Percentiles rank a stretch among this genome's conserved stretches.
Conservation (phyloP, 139 green algal genomes). For the Eudorina sp. region DNA sequence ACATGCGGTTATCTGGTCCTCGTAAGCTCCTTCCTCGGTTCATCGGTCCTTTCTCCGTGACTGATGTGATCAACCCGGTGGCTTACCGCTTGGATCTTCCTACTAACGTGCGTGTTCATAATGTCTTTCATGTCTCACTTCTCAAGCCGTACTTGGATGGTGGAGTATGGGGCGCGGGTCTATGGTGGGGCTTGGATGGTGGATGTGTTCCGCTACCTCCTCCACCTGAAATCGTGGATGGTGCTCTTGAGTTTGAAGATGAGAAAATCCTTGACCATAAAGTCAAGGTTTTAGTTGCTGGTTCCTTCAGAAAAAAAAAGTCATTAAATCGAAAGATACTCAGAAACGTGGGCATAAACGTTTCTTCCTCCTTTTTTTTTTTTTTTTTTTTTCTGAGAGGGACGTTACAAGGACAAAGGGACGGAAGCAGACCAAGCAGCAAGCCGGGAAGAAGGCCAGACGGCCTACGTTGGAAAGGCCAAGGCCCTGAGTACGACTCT, state of each 20-base stretch:
- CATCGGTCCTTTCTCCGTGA: background rate
- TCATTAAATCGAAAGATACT: background rate
- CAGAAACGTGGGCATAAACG: background rate
- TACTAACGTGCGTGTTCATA: background rate
- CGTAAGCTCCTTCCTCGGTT: background rate
- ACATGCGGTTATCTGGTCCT: background rate
- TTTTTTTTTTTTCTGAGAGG: too few species aligned
- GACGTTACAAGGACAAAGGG: too few species aligned
- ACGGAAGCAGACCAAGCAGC: too few species aligned
- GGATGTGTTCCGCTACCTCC: background rate
- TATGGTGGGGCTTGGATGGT: too few species aligned
- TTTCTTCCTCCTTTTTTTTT: too few species aligned
- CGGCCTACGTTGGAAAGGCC: too few species aligned
- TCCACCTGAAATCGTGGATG: background rate
- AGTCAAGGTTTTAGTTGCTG: too few species aligned
- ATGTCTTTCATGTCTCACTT: slow-evolving; percentile 8
- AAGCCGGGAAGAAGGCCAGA: too few species aligned
- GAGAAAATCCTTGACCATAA: background rate
- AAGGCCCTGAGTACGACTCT: too few species aligned
- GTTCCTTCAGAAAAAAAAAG: too few species aligned
- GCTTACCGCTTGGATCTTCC: background rate
- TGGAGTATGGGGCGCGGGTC: too few species aligned
- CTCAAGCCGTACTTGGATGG: background rate
- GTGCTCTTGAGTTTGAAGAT: background rate
- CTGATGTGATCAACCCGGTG: background rate